These are phyloP conservation scores for Blastocladiella emersonii DNA, from an alignment of 371 early-diverging fungal species.

Conservation along the genomic window DNA sequence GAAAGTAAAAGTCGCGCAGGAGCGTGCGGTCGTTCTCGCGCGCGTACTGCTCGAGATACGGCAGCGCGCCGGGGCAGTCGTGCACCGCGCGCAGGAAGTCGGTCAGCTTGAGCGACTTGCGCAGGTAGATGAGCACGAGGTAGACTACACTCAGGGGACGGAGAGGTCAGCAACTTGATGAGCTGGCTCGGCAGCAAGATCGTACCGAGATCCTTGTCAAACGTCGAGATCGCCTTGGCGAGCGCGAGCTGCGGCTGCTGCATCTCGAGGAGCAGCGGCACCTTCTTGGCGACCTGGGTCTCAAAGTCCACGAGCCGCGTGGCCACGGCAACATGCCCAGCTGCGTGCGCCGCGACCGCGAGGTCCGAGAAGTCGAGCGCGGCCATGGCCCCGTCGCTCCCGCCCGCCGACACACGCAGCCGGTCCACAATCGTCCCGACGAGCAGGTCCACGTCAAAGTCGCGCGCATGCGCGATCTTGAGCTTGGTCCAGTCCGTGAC, in stretches of 20 bases:
- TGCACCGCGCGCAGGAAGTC: not conserved
- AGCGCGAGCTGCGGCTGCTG: not conserved
- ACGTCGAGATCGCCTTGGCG: not conserved
- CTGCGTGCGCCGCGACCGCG: not conserved
- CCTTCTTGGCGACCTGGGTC: not conserved
- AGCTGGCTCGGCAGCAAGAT: not conserved
- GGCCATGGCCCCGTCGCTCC: not conserved
- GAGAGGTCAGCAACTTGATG: not conserved
- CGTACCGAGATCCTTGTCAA: not conserved
- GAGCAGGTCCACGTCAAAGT: slow-evolving; percentile 3
- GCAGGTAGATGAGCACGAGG: not conserved
- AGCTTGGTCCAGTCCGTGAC: not conserved
- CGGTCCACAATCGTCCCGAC: slow-evolving; percentile 1
- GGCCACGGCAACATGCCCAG: not conserved
- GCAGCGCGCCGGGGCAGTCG: not conserved
- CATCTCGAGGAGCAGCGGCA: not conserved
- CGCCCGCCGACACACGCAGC: not conserved
- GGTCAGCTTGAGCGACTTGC: not conserved
- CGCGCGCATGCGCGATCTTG: not conserved
- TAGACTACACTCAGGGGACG: not conserved
- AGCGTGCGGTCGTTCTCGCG: not conserved
- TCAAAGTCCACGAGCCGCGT: not conserved
- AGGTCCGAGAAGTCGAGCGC: not conserved
- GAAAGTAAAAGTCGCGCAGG: not conserved
- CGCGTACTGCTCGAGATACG: not conserved